Percentiles rank a stretch among this genome's conserved stretches.
Evolutionary conservation across 2,329 filamentous ascomycete genomes (phyloP).

Genomic region (Claviceps humidiphila): DNA sequence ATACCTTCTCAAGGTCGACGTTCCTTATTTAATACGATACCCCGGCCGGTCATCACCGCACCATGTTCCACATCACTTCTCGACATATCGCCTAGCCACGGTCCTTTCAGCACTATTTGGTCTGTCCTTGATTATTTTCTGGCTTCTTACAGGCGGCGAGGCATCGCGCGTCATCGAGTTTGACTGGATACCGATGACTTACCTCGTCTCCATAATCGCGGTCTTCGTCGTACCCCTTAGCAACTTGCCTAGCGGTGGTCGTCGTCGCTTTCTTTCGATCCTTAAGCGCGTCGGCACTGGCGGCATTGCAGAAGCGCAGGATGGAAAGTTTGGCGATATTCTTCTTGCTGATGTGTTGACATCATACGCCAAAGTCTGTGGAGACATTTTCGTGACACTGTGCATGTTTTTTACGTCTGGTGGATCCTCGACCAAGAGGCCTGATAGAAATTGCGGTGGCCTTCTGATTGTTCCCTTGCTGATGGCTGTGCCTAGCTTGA

Average conservation of each 20-base stretch:
- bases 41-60: slow-evolving; percentile 57
- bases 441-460: slow-evolving; percentile 72
- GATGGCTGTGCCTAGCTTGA: slow-evolving; percentile 68
- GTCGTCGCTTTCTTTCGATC: slow-evolving; percentile 61
- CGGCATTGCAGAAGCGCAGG: slow-evolving; percentile 70
- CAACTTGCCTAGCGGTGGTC: slow-evolving; percentile 53
- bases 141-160: slow-evolving; percentile 61
- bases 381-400: slow-evolving; percentile 73
- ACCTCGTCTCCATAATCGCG: slow-evolving; percentile 59
- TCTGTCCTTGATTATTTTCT: slow-evolving; percentile 68
- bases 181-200: slow-evolving; percentile 76
- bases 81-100: slow-evolving; percentile 74
- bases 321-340: slow-evolving; percentile 92
- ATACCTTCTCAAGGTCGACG: slow-evolving; percentile 67
- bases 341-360: slow-evolving; percentile 88
- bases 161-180: slow-evolving; percentile 58
- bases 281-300: slow-evolving; percentile 70
- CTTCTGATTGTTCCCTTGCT: slow-evolving; percentile 69
- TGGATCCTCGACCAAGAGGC: slow-evolving; percentile 63
- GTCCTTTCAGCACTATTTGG: slow-evolving; percentile 59
- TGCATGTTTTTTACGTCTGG: slow-evolving; percentile 78
- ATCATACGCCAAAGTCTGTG: slow-evolving; percentile 84
- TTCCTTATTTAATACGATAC: slow-evolving; percentile 76
- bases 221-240: slow-evolving; percentile 63
- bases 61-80: slow-evolving; percentile 63